phyloP scores from a whole-genome alignment of 257 asterid species.

The Jacaranda copaia region DNA sequence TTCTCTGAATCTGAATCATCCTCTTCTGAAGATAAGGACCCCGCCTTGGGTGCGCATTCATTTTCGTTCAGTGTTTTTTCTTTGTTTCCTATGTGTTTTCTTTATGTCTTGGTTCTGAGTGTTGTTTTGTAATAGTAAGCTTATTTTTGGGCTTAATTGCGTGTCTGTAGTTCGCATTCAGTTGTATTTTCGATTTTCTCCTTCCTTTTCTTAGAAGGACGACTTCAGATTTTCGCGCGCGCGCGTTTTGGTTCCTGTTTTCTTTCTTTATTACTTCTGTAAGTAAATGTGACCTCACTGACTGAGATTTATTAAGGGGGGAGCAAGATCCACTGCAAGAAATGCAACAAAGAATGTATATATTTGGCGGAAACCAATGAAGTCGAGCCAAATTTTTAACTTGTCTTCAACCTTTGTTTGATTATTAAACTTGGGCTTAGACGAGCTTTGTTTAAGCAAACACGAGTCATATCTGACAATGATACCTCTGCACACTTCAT shows the following conservation, averaged over 20 bases:
- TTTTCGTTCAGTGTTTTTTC: background rate
- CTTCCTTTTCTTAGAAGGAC: no score
- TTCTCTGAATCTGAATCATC: conserved; percentile 63
- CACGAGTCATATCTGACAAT: no score
- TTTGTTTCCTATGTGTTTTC: conserved; percentile 1
- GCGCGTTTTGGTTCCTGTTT: no score
- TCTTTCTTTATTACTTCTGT: no score
- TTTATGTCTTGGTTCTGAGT: background rate
- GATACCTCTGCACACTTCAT: no score
- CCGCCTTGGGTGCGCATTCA: conserved; percentile 46
- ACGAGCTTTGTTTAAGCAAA: background rate
- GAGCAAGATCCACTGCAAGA: no score
- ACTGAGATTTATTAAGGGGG: no score
- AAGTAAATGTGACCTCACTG: no score
- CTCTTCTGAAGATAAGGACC: conserved; percentile 56
- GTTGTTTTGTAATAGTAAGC: conserved; percentile 11
- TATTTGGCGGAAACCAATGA: background rate
- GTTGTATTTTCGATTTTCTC: no score
- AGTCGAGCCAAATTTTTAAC: conserved; percentile 3
- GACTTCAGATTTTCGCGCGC: no score
- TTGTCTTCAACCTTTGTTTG: conserved; percentile 2
- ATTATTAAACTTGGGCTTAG: background rate
- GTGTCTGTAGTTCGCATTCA: no score
- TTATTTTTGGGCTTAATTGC: background rate
- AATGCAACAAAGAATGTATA: no score